These are phyloP conservation scores for Blastobotrys parvus DNA, from an alignment of 805 yeast species.

Conservation along the genomic window DNA sequence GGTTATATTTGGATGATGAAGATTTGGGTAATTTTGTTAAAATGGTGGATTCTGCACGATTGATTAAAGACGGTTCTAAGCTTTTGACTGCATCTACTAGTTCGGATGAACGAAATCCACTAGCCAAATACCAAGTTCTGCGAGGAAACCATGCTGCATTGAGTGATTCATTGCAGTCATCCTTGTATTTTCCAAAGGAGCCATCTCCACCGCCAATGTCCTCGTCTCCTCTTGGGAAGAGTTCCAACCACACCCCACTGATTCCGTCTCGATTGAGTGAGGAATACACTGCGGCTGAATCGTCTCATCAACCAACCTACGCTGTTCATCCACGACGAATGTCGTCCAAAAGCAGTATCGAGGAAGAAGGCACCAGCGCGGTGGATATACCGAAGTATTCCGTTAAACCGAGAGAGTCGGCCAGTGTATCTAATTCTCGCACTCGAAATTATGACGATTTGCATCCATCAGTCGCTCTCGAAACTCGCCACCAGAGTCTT, in stretches of 20 bases:
- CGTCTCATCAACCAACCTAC: not conserved
- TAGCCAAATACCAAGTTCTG: constrained; percentile 29
- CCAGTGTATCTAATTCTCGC: constrained; percentile 10
- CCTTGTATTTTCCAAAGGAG: constrained; percentile 11
- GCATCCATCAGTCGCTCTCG: constrained; percentile 12
- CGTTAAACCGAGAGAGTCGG: constrained; percentile 7
- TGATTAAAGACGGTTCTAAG: constrained; percentile 26
- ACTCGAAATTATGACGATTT: constrained; percentile 14
- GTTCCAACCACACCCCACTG: constrained; percentile 25
- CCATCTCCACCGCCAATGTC: constrained; percentile 4
- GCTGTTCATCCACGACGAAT: not conserved
- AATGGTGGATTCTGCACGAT: constrained; percentile 58
- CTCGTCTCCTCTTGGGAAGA: constrained; percentile 9
- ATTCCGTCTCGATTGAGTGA: constrained; percentile 30
- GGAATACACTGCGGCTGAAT: constrained; percentile 18
- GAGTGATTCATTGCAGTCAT: constrained; percentile 28
- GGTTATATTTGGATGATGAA: constrained; percentile 38
- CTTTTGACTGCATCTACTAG: not conserved
- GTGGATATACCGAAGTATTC: constrained; percentile 15
- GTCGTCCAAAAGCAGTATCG: not conserved
- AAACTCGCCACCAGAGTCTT: constrained; percentile 15
- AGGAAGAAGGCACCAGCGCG: constrained; percentile 9
- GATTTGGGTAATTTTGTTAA: constrained; percentile 58
- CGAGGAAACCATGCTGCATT: constrained; percentile 26
- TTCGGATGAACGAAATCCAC: constrained; percentile 15